These are phyloP conservation scores for Naumovozyma dairenensis DNA, from an alignment of 805 yeast species.

Conservation along the genomic window DNA sequence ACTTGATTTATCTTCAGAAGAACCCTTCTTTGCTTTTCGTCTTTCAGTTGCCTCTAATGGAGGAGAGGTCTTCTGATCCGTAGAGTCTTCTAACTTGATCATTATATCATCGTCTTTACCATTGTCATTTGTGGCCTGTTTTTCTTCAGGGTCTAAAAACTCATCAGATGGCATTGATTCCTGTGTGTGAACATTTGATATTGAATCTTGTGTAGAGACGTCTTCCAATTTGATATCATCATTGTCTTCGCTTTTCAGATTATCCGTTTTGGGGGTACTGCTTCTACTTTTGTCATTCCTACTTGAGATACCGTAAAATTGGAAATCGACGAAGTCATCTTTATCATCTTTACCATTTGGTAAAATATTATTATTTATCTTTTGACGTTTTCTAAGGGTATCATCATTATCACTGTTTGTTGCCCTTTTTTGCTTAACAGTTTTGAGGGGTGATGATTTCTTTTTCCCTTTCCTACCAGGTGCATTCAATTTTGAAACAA, in stretches of 20 bases:
- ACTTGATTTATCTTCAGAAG: too few species aligned
- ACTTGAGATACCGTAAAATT: conserved; percentile 17
- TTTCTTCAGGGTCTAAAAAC: too few species aligned
- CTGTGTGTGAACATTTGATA: background rate
- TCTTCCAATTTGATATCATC: conserved; percentile 4
- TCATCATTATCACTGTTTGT: background rate
- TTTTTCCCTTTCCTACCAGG: conserved; percentile 14
- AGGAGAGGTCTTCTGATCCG: too few species aligned
- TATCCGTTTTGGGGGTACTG: background rate
- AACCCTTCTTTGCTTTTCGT: too few species aligned
- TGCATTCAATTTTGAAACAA: conserved; percentile 15
- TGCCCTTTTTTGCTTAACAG: background rate
- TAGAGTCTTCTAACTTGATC: too few species aligned
- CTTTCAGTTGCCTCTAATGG: too few species aligned
- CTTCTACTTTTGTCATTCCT: background rate
- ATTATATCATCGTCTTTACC: too few species aligned
- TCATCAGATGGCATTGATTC: conserved; percentile 2
- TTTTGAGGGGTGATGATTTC: background rate
- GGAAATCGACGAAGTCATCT: conserved; percentile 14
- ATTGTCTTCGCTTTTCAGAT: background rate
- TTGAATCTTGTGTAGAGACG: background rate
- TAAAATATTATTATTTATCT: background rate
- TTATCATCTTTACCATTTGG: conserved; percentile 6
- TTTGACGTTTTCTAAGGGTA: background rate
- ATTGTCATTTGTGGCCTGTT: too few species aligned